A percentile compares a stretch with the other conserved stretches of the same genome.
Evolutionary conservation across 306 rosid genomes (phyloP).

Genomic region (Dalbergia oliveri): DNA sequence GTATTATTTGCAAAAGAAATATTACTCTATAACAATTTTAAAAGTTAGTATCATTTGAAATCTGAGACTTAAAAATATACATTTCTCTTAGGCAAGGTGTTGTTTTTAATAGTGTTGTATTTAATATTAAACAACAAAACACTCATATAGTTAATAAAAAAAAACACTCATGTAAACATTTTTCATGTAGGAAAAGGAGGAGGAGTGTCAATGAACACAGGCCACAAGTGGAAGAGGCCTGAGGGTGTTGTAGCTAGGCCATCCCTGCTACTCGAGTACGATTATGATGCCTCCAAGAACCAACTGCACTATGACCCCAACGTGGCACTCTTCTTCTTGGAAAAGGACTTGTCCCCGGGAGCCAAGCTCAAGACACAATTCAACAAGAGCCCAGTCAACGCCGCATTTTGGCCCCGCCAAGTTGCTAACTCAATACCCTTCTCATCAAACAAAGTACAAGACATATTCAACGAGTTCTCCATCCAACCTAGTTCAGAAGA

Average conservation of each 20-base stretch:
- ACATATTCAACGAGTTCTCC: slow-evolving; percentile 50
- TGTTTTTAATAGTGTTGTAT: too few species aligned
- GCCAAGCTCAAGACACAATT: slow-evolving; percentile 58
- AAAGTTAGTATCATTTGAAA: too few species aligned
- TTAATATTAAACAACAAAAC: too few species aligned
- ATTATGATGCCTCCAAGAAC: slow-evolving; percentile 53
- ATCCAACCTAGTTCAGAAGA: slow-evolving; percentile 58
- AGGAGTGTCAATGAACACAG: slow-evolving; percentile 66
- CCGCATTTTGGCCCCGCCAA: slow-evolving; percentile 64
- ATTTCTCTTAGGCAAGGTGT: too few species aligned
- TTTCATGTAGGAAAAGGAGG: slow-evolving; percentile 52
- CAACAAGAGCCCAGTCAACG: slow-evolving; percentile 42
- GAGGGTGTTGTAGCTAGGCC: slow-evolving; percentile 56
- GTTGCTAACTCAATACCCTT: slow-evolving; percentile 64
- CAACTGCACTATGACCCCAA: slow-evolving; percentile 68
- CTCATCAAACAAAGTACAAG: slow-evolving; percentile 60
- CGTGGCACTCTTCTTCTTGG: slow-evolving; percentile 75
- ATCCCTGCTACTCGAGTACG: neutral
- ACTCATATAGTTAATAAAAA: too few species aligned
- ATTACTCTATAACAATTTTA: too few species aligned
- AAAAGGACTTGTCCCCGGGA: slow-evolving; percentile 59
- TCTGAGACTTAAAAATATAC: too few species aligned
- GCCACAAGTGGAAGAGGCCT: slow-evolving; percentile 65
- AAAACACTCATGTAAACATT: too few species aligned
- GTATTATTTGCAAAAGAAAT: too few species aligned